These are phyloP conservation scores for Vigna unguiculata DNA, from an alignment of 306 rosid species.

Conservation along the genomic window DNA sequence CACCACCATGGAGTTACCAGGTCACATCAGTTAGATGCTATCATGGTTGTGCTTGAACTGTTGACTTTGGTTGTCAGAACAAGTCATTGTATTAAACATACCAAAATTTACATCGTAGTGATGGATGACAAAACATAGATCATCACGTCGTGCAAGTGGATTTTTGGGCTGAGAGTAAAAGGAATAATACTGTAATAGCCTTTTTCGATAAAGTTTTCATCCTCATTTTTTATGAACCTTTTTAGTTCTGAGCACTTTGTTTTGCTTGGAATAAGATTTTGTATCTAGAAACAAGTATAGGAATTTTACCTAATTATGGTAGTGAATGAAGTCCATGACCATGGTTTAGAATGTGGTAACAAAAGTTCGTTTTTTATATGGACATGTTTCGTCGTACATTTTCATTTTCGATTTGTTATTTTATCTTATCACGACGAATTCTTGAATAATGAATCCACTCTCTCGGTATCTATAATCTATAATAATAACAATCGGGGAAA, in stretches of 20 bases:
- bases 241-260: slow-evolving; percentile 29
- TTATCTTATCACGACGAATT: neutral
- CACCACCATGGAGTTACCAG: slow-evolving; percentile 16
- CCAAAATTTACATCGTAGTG: slow-evolving; percentile 32
- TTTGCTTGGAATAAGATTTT: slow-evolving; percentile 42
- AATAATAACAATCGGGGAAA: no score
- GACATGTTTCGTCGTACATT: slow-evolving; percentile 6
- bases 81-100: slow-evolving; percentile 37
- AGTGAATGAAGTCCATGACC: slow-evolving; percentile 27
- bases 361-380: slow-evolving; percentile 16
- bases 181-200: neutral
- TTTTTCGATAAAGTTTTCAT: slow-evolving; percentile 10
- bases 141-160: slow-evolving; percentile 46
- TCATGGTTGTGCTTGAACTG: slow-evolving; percentile 44
- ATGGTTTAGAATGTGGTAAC: slow-evolving; percentile 10
- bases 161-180: slow-evolving; percentile 30
- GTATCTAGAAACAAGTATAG: slow-evolving; percentile 40
- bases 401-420: slow-evolving; percentile 32
- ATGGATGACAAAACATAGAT: slow-evolving; percentile 29
- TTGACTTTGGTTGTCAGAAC: slow-evolving; percentile 43
- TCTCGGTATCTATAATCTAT: no score
- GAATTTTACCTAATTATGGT: slow-evolving; percentile 29
- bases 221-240: slow-evolving; percentile 3
- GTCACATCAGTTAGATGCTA: slow-evolving; percentile 31
- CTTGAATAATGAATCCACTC: slow-evolving; percentile 1